Conservation (phyloP, 2,329 filamentous ascomycete genomes). For the Leptographium lundbergii region DNA sequence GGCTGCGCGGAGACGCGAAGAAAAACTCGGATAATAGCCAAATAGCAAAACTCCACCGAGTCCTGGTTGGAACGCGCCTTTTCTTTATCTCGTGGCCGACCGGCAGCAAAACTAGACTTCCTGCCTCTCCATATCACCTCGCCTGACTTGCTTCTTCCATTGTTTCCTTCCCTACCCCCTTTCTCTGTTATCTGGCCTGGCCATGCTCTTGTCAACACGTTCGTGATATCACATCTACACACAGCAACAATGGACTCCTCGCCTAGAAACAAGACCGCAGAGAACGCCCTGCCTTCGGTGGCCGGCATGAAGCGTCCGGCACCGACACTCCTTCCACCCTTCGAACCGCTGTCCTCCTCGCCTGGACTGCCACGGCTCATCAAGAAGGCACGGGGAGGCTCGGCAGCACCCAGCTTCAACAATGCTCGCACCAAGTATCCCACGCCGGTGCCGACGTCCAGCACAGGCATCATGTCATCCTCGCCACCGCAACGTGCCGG, state of each 20-base stretch:
- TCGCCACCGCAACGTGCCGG: conserved; percentile 48
- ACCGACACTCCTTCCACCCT: conserved; percentile 61
- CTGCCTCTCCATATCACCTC: not conserved
- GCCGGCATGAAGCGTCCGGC: conserved; percentile 47
- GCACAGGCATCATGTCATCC: conserved; percentile 79
- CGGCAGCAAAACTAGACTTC: not conserved
- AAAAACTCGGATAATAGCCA: not conserved
- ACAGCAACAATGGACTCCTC: conserved; percentile 27
- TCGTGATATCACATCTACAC: not conserved
- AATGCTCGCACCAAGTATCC: conserved; percentile 61
- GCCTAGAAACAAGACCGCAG: conserved; percentile 18
- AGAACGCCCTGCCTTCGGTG: conserved; percentile 23
- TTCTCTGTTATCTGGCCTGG: not conserved
- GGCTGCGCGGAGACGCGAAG: not conserved
- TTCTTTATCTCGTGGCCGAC: conserved; percentile 3
- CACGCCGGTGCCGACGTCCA: conserved; percentile 87
- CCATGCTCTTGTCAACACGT: conserved; percentile 6
- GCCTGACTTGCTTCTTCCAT: not conserved
- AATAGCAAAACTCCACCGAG: conserved; percentile 1
- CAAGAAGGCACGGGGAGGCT: conserved; percentile 32
- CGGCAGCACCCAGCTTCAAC: conserved; percentile 11
- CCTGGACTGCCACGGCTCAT: conserved; percentile 54
- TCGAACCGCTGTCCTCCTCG: conserved; percentile 70
- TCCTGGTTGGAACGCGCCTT: not conserved
- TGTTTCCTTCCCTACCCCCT: not conserved